These are phyloP conservation scores for Coniochaeta sp. DNA, from an alignment of 2,329 filamentous ascomycete genomes.

Conservation along the genomic window DNA sequence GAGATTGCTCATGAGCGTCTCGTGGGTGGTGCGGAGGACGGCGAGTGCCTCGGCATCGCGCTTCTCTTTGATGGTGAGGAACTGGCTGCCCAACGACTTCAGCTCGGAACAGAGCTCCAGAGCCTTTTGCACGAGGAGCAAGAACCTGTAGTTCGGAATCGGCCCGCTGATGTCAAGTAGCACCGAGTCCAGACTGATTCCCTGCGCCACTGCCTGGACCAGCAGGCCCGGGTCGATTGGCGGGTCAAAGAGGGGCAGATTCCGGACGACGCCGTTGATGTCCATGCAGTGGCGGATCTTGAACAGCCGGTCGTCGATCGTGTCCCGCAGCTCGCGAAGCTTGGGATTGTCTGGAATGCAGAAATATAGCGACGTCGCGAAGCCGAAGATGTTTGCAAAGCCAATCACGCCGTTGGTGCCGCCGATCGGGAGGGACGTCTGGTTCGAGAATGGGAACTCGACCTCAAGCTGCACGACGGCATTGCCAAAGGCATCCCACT, in stretches of 20 bases:
- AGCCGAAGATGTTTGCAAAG: constrained; percentile 5
- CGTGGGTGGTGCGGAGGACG: constrained; percentile 10
- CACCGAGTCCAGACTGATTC: not conserved
- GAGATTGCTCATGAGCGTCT: not conserved
- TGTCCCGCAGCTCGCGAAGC: constrained; percentile 12
- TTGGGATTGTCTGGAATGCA: constrained; percentile 18
- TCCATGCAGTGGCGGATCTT: constrained; percentile 23
- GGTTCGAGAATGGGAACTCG: constrained; percentile 13
- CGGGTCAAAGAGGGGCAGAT: constrained; percentile 18
- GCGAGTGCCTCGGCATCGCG: constrained; percentile 14
- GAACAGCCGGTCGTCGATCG: constrained; percentile 22
- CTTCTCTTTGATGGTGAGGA: constrained; percentile 15
- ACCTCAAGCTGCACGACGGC: constrained; percentile 13
- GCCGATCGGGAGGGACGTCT: not conserved
- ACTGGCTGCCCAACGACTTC: constrained; percentile 7
- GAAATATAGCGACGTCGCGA: constrained; percentile 16
- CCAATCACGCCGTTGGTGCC: not conserved
- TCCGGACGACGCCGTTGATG: constrained; percentile 17
- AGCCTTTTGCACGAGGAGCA: constrained; percentile 6
- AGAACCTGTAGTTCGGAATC: too few species aligned
- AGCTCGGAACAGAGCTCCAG: constrained; percentile 18
- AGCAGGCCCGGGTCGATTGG: constrained; percentile 19
- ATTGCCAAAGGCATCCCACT: constrained; percentile 14
- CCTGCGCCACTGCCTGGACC: constrained; percentile 11
- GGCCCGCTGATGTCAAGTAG: too few species aligned